Percentiles rank a stretch among this genome's conserved stretches.
Evolutionary conservation across 2,329 filamentous ascomycete genomes (phyloP).

Genomic region (Alternaria gaisen): DNA sequence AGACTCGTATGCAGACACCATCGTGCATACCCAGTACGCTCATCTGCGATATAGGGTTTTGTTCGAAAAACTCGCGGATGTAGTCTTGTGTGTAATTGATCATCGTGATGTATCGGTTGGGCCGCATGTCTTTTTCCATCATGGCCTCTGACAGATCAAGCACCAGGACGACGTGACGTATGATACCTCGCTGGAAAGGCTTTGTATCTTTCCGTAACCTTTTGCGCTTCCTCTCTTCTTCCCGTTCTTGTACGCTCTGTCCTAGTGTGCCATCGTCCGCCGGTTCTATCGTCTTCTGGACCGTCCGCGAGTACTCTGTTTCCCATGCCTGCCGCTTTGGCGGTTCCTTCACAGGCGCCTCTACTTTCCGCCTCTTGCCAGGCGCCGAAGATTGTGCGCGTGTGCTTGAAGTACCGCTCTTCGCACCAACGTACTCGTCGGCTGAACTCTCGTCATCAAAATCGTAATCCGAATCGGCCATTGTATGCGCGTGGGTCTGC

Average conservation of each 20-base stretch:
- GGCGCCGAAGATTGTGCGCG: conserved; percentile 33
- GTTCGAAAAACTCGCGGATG: conserved; percentile 94
- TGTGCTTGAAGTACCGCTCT: conserved; percentile 36
- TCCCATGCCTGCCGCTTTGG: conserved; percentile 60
- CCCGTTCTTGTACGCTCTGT: conserved; percentile 72
- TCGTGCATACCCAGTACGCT: conserved; percentile 93
- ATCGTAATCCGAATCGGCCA: conserved; percentile 79
- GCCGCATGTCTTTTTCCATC: conserved; percentile 92
- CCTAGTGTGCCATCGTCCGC: conserved; percentile 77
- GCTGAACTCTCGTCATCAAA: conserved; percentile 71
- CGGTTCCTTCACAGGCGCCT: conserved; percentile 29
- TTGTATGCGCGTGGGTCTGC: conserved; percentile 42
- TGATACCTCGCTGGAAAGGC: conserved; percentile 93
- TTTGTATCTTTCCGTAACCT: conserved; percentile 89
- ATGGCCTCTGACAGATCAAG: conserved; percentile 94
- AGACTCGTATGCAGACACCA: conserved; percentile 84
- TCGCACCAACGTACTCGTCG: conserved; percentile 65
- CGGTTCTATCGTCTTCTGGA: conserved; percentile 66
- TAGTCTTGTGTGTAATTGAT: conserved; percentile 87
- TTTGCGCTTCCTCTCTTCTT: conserved; percentile 84
- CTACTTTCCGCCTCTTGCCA: conserved; percentile 30
- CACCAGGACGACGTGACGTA: conserved; percentile 91
- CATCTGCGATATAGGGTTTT: conserved; percentile 97
- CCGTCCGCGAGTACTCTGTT: conserved; percentile 56
- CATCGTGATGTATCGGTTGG: conserved; percentile 83